Percentiles rank a stretch among this genome's conserved stretches.
phyloP scores from a whole-genome alignment of 805 yeast genomes.

The Limtongozyma cylindracea region DNA sequence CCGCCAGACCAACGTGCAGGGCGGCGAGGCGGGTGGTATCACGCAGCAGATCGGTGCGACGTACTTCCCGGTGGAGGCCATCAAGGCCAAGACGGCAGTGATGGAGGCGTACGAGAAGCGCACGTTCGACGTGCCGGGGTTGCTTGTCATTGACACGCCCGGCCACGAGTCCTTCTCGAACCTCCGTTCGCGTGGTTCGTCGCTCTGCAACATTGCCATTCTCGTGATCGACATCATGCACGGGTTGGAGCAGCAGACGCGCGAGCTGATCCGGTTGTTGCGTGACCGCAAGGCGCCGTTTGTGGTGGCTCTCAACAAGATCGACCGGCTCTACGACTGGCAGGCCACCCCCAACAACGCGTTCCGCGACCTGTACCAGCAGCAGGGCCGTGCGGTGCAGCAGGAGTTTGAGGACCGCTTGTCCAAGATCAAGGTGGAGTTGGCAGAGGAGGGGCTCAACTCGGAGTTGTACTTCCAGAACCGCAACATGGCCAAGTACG shows the following conservation, averaged over 20 bases:
- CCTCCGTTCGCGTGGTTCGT: slow-evolving; percentile 95
- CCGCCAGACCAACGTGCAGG: slow-evolving; percentile 97
- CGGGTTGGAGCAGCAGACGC: slow-evolving; percentile 94
- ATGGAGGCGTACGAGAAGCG: slow-evolving; percentile 74
- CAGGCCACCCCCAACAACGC: slow-evolving; percentile 73
- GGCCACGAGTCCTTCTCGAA: slow-evolving; percentile 99
- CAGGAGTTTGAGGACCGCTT: slow-evolving; percentile 79
- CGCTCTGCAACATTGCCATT: slow-evolving; percentile 96
- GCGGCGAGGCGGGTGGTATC: slow-evolving; percentile 99
- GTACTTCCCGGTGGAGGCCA: slow-evolving; percentile 91
- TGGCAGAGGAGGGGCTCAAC: slow-evolving; percentile 96
- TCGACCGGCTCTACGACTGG: slow-evolving; percentile 96
- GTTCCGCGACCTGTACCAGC: slow-evolving; percentile 78
- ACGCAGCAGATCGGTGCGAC: slow-evolving; percentile 99
- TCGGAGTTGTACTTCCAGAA: slow-evolving; percentile 92
- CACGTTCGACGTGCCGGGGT: slow-evolving; percentile 88
- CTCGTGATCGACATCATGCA: slow-evolving; percentile 97
- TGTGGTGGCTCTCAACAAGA: slow-evolving; percentile 88
- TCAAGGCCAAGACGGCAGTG: slow-evolving; percentile 71
- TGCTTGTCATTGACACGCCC: slow-evolving; percentile 92
- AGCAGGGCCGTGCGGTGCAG: slow-evolving; percentile 67
- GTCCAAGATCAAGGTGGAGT: slow-evolving; percentile 63
- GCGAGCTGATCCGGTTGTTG: slow-evolving; percentile 77
- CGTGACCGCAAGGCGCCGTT: slow-evolving; percentile 97
- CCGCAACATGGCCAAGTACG: slow-evolving; percentile 79